Evolutionary conservation across 108 stramenopile species (phyloP).

Genomic region (Aurantiochytrium sp.): DNA sequence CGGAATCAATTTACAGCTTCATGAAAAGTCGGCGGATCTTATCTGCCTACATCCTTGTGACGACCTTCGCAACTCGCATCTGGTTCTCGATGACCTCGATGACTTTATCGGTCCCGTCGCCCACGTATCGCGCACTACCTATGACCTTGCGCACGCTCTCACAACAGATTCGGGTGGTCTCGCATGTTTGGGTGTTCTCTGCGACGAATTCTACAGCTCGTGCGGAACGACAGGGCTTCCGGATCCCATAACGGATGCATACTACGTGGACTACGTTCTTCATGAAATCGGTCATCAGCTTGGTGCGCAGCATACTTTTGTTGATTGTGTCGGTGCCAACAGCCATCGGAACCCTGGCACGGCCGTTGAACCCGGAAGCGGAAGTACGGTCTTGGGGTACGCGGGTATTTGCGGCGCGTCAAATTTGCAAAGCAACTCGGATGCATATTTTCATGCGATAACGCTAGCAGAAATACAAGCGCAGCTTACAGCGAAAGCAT

Average conservation of each 20-base stretch:
- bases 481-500: neutral
- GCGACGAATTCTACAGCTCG: neutral
- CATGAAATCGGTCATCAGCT: neutral
- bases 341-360: neutral
- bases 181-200: neutral
- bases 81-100: neutral
- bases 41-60: neutral
- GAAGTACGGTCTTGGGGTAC: neutral
- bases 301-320: neutral
- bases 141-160: neutral
- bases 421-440: neutral
- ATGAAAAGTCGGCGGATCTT: neutral
- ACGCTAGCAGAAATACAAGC: neutral
- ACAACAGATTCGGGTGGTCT: neutral
- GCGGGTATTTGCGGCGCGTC: neutral
- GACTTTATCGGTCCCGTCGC: neutral
- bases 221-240: neutral
- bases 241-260: neutral
- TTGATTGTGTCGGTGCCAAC: neutral
- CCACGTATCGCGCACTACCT: neutral
- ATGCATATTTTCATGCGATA: neutral
- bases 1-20: neutral
- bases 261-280: neutral
- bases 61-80: neutral
- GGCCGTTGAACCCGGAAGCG: neutral